Base-by-base conservation (phyloP, 495 filamentous ascomycete genomes). In the Aspergillus cavernicola region DNA sequence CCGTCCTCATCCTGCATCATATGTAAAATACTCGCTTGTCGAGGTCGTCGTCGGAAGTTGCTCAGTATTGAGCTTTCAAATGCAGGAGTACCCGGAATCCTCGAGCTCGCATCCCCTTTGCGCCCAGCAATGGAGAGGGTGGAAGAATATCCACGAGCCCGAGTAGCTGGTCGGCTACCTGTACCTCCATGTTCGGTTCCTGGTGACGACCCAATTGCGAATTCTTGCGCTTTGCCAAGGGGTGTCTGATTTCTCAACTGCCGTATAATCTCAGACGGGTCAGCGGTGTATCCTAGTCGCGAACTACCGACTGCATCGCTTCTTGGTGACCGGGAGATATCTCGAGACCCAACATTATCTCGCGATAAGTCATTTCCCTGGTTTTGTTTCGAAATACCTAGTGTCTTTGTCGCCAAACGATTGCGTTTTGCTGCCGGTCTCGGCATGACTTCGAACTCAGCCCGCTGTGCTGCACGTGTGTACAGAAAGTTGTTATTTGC, bases 1-100 rank as follows among this genome's bases (percentile, higher is more conserved):
- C 71, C 71, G 47, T 80, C 75, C 33, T 79, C 74, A 1, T 67
- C 63, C 43, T 83, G 80, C 58, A 82, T 79, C 71, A 84, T 82
- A 15, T 81, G 78, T 12, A 89, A 67, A 49, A 89, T 80, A 63
- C 85, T 89, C 6, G 82, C 80, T 62, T 89, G 84, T 66, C 85
- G 73, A 13, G 83, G 74, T 52, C 85, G 72, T 31, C 81, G 72
- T 53, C 79, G 84, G 66, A 88, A 88, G 57, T 85, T 86, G 58
- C 65, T 74, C 47, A 75, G 36, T 35, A 85, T 66, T 6, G 81
- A 83, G 23, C 61, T 82, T 32, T 85, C 80, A 40, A 76, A 76
- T 3, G 73, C 77, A 41, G 80, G 79, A 4, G 79, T 83, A 13
- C 68, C 77, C 13, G 68, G 70, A 23, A 75, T 58, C 19, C 69